These are phyloP conservation scores for Lachancea fermentati DNA, from an alignment of 805 yeast genomes.

Conservation along the genomic window DNA sequence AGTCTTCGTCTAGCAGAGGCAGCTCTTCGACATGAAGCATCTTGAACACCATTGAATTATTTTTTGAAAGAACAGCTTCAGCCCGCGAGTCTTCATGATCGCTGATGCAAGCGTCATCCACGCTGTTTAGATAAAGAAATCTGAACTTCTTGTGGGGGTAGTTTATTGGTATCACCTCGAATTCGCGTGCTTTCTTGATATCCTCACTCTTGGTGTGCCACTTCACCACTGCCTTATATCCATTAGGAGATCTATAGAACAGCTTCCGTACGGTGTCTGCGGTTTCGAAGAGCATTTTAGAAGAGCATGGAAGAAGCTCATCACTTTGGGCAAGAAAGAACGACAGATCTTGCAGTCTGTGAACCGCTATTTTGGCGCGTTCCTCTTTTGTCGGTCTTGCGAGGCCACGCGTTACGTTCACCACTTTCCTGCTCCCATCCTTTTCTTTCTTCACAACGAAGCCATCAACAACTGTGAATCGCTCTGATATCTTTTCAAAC, in stretches of 20 bases:
- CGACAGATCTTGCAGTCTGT: background rate
- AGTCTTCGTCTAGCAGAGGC: background rate
- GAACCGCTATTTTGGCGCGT: background rate
- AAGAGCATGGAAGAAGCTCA: background rate
- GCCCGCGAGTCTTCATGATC: background rate
- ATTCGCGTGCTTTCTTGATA: background rate
- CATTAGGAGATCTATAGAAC: background rate
- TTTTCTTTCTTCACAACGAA: background rate
- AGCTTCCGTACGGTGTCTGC: background rate
- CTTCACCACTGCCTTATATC: background rate
- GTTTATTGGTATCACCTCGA: background rate
- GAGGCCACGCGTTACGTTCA: background rate
- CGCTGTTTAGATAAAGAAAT: background rate
- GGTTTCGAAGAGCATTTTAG: background rate
- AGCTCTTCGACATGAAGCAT: background rate
- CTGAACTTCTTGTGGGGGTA: background rate
- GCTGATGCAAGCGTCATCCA: background rate
- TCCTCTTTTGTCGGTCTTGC: background rate
- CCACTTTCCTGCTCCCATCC: background rate
- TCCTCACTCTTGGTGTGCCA: background rate
- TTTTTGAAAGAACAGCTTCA: background rate
- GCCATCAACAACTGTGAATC: background rate
- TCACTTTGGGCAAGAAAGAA: background rate
- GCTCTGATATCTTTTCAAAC: background rate
- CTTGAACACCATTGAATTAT: background rate